A percentile compares a stretch with the other conserved stretches of the same genome.
Evolutionary conservation across 192 early-diverging fungal species (phyloP).

Genomic region (Backusella psychrophila): DNA sequence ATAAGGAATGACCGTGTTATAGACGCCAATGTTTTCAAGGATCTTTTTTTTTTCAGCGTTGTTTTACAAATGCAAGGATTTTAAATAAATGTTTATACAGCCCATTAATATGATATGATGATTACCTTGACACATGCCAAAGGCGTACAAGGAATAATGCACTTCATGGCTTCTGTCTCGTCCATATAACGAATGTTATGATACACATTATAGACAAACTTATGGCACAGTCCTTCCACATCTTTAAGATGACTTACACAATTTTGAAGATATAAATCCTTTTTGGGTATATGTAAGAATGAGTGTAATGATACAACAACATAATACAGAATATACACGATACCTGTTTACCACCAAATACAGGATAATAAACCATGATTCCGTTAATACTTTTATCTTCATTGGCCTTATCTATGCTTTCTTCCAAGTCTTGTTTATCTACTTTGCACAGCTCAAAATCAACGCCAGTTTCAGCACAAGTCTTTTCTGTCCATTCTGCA

Average conservation of each 20-base stretch:
- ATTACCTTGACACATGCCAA: conserved; percentile 90
- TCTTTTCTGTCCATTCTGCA: conserved; percentile 94
- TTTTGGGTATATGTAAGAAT: neutral
- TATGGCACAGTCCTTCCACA: conserved; percentile 95
- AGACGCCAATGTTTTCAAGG: conserved; percentile 93
- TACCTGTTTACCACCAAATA: conserved; percentile 90
- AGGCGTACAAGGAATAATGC: conserved; percentile 99
- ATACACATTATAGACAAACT: conserved; percentile 95
- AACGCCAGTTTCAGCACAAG: conserved; percentile 89
- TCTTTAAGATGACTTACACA: conserved; percentile 88
- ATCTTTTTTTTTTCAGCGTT: conserved; percentile 41
- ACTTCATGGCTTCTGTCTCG: conserved; percentile 77
- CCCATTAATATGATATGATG: neutral
- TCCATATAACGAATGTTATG: conserved; percentile 84
- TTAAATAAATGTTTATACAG: neutral
- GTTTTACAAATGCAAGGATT: neutral
- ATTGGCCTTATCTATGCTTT: conserved; percentile 85
- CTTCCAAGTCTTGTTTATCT: conserved; percentile 80
- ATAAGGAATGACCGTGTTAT: conserved; percentile 83
- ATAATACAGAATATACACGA: neutral
- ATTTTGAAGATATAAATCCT: conserved; percentile 94
- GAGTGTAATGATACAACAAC: neutral
- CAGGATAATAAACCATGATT: conserved; percentile 99
- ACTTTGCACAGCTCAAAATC: conserved; percentile 88
- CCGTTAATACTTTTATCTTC: conserved; percentile 81